A percentile compares a stretch with the other conserved stretches of the same genome.
Conservation (phyloP, 371 early-diverging fungal genomes). For the Mucor ambiguus region DNA sequence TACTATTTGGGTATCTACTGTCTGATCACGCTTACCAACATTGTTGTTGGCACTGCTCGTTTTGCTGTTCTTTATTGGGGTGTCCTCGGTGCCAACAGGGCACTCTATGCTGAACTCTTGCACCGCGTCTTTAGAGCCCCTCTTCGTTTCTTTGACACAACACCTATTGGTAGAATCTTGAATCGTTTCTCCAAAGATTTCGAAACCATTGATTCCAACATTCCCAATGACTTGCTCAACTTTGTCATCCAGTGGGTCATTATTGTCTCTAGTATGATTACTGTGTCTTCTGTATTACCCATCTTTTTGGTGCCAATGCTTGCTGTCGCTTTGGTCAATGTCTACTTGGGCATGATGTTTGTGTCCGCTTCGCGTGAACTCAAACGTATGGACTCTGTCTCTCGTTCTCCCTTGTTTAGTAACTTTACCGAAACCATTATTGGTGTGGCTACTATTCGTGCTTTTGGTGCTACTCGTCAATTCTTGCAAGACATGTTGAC, state of each 20-base stretch:
- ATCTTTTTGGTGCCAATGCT: slow-evolving; percentile 52
- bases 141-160: slow-evolving; percentile 46
- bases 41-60: slow-evolving; percentile 36
- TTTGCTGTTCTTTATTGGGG: slow-evolving; percentile 51
- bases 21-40: slow-evolving; percentile 39
- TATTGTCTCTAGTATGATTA: slow-evolving; percentile 61
- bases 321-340: slow-evolving; percentile 49
- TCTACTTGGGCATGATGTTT: slow-evolving; percentile 56
- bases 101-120: slow-evolving; percentile 22
- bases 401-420: slow-evolving; percentile 70
- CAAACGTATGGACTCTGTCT: slow-evolving; percentile 74
- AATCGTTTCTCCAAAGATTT: slow-evolving; percentile 69
- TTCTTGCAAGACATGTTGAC: background rate
- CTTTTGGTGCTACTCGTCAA: background rate
- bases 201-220: slow-evolving; percentile 48
- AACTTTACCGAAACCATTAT: slow-evolving; percentile 69
- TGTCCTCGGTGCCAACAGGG: slow-evolving; percentile 33
- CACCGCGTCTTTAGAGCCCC: slow-evolving; percentile 36
- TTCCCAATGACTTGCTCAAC: slow-evolving; percentile 46
- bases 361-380: slow-evolving; percentile 69
- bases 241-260: slow-evolving; percentile 63
- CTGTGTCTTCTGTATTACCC: slow-evolving; percentile 64
- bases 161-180: slow-evolving; percentile 71
- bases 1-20: slow-evolving; percentile 42
- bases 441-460: slow-evolving; percentile 57